These are phyloP conservation scores for Dryas drummondii DNA, from an alignment of 306 rosid genomes.

Conservation along the genomic window DNA sequence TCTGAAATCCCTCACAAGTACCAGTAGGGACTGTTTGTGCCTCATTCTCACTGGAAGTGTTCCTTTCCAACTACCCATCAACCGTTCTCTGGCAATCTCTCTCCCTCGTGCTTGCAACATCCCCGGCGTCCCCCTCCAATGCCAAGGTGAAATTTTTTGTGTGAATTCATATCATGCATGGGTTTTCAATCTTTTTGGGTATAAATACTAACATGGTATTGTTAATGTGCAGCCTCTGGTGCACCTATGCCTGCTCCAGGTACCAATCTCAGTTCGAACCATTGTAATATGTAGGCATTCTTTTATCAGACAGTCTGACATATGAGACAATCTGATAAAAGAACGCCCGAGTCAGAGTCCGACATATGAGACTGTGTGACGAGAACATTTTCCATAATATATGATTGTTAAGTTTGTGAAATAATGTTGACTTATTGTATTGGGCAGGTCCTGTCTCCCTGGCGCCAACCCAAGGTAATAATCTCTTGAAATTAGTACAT, in stretches of 20 bases:
- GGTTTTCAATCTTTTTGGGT: background rate
- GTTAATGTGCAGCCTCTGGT: constrained; percentile 49
- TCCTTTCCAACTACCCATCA: constrained; percentile 65
- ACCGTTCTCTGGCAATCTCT: constrained; percentile 61
- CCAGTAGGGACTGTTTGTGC: constrained; percentile 64
- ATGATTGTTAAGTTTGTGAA: background rate
- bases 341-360: too few relatives aligned
- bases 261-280: constrained; percentile 14
- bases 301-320: background rate
- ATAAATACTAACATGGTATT: constrained; percentile 13
- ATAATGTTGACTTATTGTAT: background rate
- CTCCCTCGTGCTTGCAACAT: constrained; percentile 88
- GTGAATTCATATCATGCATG: background rate
- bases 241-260: constrained; percentile 79
- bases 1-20: constrained; percentile 46
- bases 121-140: constrained; percentile 72
- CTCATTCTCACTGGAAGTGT: constrained; percentile 48
- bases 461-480: constrained; percentile 59
- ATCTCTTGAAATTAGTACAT: background rate
- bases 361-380: too few relatives aligned
- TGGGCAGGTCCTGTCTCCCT: constrained; percentile 55
- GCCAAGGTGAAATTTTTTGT: constrained; percentile 30
- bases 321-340: too few relatives aligned
- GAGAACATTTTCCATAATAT: background rate
- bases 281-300: too few relatives aligned